Evolutionary conservation across 2,329 filamentous ascomycete genomes (phyloP), one percentile per base, ranked within the genome.

Genomic region (Trichoderma koningii): DNA sequence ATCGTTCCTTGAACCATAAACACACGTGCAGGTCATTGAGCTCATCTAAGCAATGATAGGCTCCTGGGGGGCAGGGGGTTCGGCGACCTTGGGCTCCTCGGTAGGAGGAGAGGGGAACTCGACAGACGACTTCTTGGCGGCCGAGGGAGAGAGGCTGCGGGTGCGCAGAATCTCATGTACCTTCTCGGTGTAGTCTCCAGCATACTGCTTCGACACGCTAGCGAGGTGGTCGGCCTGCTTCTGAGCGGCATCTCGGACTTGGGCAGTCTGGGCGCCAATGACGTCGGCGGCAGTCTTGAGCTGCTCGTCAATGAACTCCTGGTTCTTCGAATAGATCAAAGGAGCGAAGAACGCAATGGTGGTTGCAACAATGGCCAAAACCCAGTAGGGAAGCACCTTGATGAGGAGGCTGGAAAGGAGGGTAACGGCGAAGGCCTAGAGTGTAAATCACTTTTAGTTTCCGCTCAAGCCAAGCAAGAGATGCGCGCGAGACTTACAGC

Each of bases 381-480:
- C 87, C 88, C 88, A 90, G 80, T 88, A 84, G 42, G 88, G 88
- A 55, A 90, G 83, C 67, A 90, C 79, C 81, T 89, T 90, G 76
- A 88, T 83, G 45, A 90, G 81, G 75, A 83, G 87, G 79, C 90
- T 90, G 26, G 87, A 87, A 68, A 89, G 68, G 76, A 90, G 88
- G 55, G 87, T 82, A 67, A 80, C 80, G 60, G 88, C 57, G 68
- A 84, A 85, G 65, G 86, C 84, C 86, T 89, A 38, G 5, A 12
- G 10, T 44, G 17, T 2, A 7, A n/a, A 23, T 45, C 7, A n/a
- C 3, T 15, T 9, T 53, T 10, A 52, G 44, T 15, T 44, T 23
- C 10, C 19, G 7, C 6, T 34, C 23, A 15, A 19, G n/a, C n/a
- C 6, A 47, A 19, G 15, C 15, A 30, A 19, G 2, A 10, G n/a